Conservation (phyloP, 208 protist genomes). For the Crithidia fasciculata region DNA sequence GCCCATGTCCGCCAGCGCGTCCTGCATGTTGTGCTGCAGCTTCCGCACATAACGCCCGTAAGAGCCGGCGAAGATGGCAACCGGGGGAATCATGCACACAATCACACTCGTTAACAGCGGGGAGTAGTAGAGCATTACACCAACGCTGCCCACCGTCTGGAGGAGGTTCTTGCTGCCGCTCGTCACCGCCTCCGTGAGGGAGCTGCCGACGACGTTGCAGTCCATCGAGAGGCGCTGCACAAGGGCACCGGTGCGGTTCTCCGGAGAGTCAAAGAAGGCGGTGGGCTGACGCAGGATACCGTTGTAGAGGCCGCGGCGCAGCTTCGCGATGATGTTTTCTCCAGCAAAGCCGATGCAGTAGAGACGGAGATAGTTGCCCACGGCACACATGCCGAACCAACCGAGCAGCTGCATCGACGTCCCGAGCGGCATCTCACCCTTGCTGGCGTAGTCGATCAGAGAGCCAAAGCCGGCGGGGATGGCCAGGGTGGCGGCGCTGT, state of each 20-base stretch:
- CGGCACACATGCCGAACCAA: constrained; percentile 69
- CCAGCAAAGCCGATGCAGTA: constrained; percentile 79
- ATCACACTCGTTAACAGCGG: constrained; percentile 83
- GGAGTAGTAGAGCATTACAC: constrained; percentile 91
- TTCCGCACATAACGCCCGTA: constrained; percentile 85
- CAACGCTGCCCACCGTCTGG: constrained; percentile 80
- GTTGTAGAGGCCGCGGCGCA: constrained; percentile 69
- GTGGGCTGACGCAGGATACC: constrained; percentile 70
- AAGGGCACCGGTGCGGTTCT: constrained; percentile 78
- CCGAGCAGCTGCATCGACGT: constrained; percentile 81
- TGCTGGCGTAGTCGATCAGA: constrained; percentile 85
- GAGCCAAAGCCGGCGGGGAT: constrained; percentile 83
- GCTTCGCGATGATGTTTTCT: constrained; percentile 76
- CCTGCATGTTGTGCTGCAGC: constrained; percentile 82
- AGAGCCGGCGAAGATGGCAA: constrained; percentile 81
- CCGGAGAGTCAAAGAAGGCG: constrained; percentile 81
- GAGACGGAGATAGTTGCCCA: constrained; percentile 76
- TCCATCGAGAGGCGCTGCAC: constrained; percentile 89
- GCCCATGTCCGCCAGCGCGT: constrained; percentile 78
- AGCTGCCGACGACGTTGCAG: constrained; percentile 86
- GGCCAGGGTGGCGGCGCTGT: constrained; percentile 82
- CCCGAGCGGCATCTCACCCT: constrained; percentile 77
- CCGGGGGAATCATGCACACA: constrained; percentile 80
- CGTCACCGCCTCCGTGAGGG: constrained; percentile 82
- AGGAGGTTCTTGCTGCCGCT: constrained; percentile 84